Evolutionary conservation across 352 stramenopile genomes (phyloP), one percentile per base, ranked within the genome.

Genomic region (Phytophthora multivora): DNA sequence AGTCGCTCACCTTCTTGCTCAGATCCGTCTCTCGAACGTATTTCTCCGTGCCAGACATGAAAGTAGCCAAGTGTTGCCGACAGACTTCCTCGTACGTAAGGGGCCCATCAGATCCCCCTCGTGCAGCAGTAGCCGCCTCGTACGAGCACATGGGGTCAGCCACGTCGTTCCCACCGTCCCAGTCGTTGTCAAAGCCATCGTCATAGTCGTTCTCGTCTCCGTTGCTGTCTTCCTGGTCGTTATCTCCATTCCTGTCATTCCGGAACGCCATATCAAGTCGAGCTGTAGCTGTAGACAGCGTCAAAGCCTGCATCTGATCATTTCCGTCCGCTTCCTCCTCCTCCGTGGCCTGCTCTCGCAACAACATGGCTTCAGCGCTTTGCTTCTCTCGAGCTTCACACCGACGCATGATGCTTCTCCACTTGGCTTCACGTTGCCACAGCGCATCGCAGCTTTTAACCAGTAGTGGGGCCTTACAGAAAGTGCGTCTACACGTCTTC

Each of bases 41-140:
- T 51, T 88, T 78, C 46, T 93, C 80, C 6, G 80, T 83, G n/a
- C 84, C 84, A 33, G 86, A 81, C 82, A 93, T 91, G 55, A 93
- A 93, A 5, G 81, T 75, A 28, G 81, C 70, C n/a, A 90, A 75
- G 54, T 93, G 84, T 54, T 91, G 78, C 25, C 80, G 77, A 35
- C 84, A 91, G 28, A 92, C 80, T 39, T 90, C 80, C 38, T 92
- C 81, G 49, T 92, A 92, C 10, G 63, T 87, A 8, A 84, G 59
- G 8, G 73, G 63, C 0, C 62, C 63, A 25, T 76, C 69, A 4
- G 42, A 53, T 40, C 9, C 59, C 4, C 30, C 48, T 3, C 16
- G 21, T 4, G 23, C 52, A 25, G 63, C 23, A 15, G 51, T 43
- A 11, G 55, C 51, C 13, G 40, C 28, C 13, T 62, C 52, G n/a